phyloP scores from a whole-genome alignment of 1,139 yeast species.

The Fermentozyma sake region DNA sequence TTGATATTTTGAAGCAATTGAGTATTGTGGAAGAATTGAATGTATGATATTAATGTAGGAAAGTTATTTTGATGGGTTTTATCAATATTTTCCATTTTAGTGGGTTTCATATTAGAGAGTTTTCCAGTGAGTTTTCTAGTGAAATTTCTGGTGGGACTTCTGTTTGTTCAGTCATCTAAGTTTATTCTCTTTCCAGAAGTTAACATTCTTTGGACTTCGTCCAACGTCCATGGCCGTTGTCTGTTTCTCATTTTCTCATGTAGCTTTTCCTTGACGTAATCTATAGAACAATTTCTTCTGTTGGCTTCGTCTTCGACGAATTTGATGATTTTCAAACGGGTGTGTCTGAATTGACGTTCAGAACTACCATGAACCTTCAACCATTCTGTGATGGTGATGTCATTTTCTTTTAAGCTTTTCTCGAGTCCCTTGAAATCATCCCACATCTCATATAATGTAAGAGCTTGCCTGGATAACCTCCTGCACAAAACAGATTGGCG shows the following conservation, averaged over 20 bases:
- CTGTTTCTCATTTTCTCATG: slow-evolving; percentile 32
- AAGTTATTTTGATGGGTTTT: too few species aligned
- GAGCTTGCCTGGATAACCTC: slow-evolving; percentile 30
- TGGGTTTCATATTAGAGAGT: too few species aligned
- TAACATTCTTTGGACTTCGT: slow-evolving; percentile 37
- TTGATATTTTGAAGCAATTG: too few species aligned
- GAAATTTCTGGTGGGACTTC: neutral
- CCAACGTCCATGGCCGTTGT: slow-evolving; percentile 33
- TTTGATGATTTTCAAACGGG: slow-evolving; percentile 29
- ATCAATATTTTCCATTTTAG: too few species aligned
- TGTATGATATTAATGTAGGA: too few species aligned
- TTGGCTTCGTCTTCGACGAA: slow-evolving; percentile 32
- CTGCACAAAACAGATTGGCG: slow-evolving; percentile 22
- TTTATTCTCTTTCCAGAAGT: slow-evolving; percentile 30
- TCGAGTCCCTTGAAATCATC: slow-evolving; percentile 34
- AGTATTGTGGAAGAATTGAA: too few species aligned
- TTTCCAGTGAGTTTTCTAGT: too few species aligned
- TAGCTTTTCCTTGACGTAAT: slow-evolving; percentile 25
- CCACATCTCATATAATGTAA: slow-evolving; percentile 36
- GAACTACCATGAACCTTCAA: slow-evolving; percentile 31
- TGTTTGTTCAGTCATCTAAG: slow-evolving; percentile 21
- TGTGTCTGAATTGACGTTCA: slow-evolving; percentile 33
- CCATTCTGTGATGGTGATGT: slow-evolving; percentile 33
- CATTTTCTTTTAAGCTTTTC: slow-evolving; percentile 22
- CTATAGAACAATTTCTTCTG: slow-evolving; percentile 19